Base-by-base conservation (phyloP, 2,329 filamentous ascomycete species). In the Cercospora sp. region DNA sequence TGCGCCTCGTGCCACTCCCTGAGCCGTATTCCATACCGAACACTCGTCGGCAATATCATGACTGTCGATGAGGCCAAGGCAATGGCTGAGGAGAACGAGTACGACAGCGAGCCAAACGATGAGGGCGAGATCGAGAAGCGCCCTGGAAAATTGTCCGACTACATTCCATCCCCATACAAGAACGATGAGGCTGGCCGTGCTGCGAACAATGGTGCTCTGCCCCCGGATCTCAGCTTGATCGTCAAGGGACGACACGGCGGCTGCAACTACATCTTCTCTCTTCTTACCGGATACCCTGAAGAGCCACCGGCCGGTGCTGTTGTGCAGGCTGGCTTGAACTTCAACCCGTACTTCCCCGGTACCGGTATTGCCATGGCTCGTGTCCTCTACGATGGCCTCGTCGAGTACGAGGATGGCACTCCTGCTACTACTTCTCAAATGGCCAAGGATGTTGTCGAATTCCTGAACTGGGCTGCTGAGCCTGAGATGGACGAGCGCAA, bases 321-420 rank as follows among this genome's bases (percentile, higher is more conserved):
- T 76, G 91, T 99, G 69, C 90, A 89, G 76, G 89, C 90, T 70
- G 95, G 95, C 78, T 90, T 99, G 83, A 97, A 98, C 90, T 99
- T 99, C 89, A 99, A 99, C 89, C 95, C 95, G 69, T 99, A 97
- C 88, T 99, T 99, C 90, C 95, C 95, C 67, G 95, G 95, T 80
- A 98, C 95, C 76, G 94, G 94, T 80, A 99, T 99, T 81, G 95
- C 92, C 78, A 99, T 99, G 95, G 94, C 91, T 77, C 94, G 95
- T 89, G 95, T 98, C 70, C 89, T 99, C 69, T 99, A 97, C 84
- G 95, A 99, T 75, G 95, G 93, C 72, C 85, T 99, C 67, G 95
- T 99, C 72, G 95, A 99, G 82, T 99, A 98, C 84, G 95, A 99
- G 81, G 95, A 99, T 75, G 93, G 88, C 72, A 99, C 95, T 51